Evolutionary conservation across 345 rosid species (phyloP), one percentile per base, ranked within the genome.

Genomic region (Draba incana): DNA sequence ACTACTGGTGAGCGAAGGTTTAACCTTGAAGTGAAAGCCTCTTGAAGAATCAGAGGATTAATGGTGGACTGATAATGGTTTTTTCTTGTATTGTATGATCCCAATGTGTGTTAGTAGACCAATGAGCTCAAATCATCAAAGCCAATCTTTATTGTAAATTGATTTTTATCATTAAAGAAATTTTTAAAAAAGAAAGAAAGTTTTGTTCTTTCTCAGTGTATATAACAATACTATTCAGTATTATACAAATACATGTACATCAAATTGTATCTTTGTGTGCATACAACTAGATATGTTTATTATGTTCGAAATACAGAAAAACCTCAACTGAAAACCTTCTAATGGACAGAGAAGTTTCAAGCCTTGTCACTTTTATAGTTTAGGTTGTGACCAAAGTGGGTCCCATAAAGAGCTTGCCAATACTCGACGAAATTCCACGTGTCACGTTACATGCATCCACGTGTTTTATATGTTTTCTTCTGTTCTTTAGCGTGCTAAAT

Each of bases 201-300:
- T 37, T 63, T 55, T 46, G 75, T 63, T 62, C 69, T 71, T 71
- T 64, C 64, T 35, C 10, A 38, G 57, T 72, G 70, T 71, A 63
- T 27, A 62, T 35, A 35, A 1, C 2, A 7, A 8, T 35, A 35
- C 8, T 35, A 35, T 35, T 5, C 2, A 35, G 9, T 35, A 46
- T 39, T 49, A 69, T 11, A 9, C 30, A 2, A 2, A 30, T 30
- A 43, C 61, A 50, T 51, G 68, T 52, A 61, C 16, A 59, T 69
- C 31, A 39, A 52, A 27, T 27, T 69, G 41, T 15, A 47, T 11
- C n/a, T 24, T 55, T 9, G 20, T 44, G 25, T 38, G 35, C 45
- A 14, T 56, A 4, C 51, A 7, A 30, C 37, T 27, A 27, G 30
- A 27, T 27, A 41, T n/a, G n/a, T 9, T 6, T 4, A 15, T 43